These are phyloP conservation scores for Yamadazyma siamensis DNA, from an alignment of 1,139 yeast species.

Conservation along the genomic window DNA sequence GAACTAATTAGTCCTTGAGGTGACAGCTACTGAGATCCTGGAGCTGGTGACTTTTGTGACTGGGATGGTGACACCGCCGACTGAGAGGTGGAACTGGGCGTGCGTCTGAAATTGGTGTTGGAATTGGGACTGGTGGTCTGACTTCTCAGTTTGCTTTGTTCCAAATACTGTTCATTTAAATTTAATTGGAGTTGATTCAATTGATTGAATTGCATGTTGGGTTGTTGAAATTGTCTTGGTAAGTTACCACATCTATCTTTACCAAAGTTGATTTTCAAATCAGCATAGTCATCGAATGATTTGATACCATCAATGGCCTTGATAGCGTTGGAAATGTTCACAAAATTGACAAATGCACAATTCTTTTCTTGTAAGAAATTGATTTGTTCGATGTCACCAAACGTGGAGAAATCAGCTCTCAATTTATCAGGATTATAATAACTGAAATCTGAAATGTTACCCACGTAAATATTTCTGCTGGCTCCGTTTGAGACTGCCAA, in stretches of 20 bases:
- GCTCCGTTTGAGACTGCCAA: constrained; percentile 94
- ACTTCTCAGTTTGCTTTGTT: constrained; percentile 4
- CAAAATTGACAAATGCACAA: constrained; percentile 79
- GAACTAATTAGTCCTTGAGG: too few relatives aligned
- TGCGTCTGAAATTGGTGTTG: too few relatives aligned
- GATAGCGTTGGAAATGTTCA: constrained; percentile 78
- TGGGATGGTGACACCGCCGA: too few relatives aligned
- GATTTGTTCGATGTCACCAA: constrained; percentile 80
- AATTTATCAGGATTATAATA: constrained; percentile 57
- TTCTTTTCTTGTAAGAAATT: constrained; percentile 75
- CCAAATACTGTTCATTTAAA: constrained; percentile 10
- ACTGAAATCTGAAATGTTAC: constrained; percentile 49
- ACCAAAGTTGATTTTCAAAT: constrained; percentile 75
- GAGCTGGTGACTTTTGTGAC: too few relatives aligned
- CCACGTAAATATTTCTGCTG: constrained; percentile 85
- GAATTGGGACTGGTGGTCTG: not conserved
- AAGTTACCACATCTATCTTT: constrained; percentile 91
- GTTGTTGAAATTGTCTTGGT: constrained; percentile 52
- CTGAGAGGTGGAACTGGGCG: too few relatives aligned
- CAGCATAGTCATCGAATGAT: constrained; percentile 50
- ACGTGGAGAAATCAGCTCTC: constrained; percentile 61
- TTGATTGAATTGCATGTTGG: constrained; percentile 13
- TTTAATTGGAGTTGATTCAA: constrained; percentile 10
- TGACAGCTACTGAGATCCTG: too few relatives aligned
- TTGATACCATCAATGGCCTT: constrained; percentile 68